phyloP scores from a whole-genome alignment of 441 rosid genomes.

The Adansonia grandidieri region DNA sequence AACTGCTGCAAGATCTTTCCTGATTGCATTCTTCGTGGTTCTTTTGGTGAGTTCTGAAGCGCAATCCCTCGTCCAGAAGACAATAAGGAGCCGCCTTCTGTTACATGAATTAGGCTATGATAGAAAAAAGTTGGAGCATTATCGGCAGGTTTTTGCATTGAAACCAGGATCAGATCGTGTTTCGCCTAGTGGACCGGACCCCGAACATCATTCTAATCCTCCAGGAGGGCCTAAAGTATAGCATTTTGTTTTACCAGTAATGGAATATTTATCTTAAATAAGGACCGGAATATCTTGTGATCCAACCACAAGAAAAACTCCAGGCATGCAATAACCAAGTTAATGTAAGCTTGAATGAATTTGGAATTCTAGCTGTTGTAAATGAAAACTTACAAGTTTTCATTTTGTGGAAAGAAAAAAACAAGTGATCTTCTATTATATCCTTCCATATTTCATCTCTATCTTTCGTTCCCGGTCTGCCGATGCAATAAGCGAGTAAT shows the following conservation, averaged over 20 bases:
- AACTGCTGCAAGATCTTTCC: conserved; percentile 9
- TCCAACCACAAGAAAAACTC: background rate
- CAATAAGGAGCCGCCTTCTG: conserved; percentile 31
- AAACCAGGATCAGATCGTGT: conserved; percentile 13
- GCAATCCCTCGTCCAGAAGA: conserved; percentile 3
- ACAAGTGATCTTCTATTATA: too few species aligned
- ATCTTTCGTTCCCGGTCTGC: too few species aligned
- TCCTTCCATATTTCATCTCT: too few species aligned
- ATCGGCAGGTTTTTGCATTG: conserved; percentile 20
- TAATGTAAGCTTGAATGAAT: too few species aligned
- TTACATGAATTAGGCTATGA: conserved; percentile 37
- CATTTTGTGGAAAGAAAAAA: too few species aligned
- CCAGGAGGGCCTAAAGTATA: conserved; percentile 1
- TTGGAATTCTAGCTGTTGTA: background rate
- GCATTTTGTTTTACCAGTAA: background rate
- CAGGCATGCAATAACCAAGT: background rate
- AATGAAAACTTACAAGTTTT: too few species aligned
- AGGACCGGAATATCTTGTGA: background rate
- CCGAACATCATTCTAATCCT: conserved; percentile 37
- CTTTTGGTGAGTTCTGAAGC: conserved; percentile 29
- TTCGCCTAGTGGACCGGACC: conserved; percentile 48
- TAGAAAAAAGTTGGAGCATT: conserved; percentile 19
- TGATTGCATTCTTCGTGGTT: conserved; percentile 28
- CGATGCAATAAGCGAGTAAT: too few species aligned
- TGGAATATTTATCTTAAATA: background rate